A percentile compares a stretch with the other conserved stretches of the same genome.
Evolutionary conservation across 257 asterid species (phyloP).

Genomic region (Fraxinus americana): DNA sequence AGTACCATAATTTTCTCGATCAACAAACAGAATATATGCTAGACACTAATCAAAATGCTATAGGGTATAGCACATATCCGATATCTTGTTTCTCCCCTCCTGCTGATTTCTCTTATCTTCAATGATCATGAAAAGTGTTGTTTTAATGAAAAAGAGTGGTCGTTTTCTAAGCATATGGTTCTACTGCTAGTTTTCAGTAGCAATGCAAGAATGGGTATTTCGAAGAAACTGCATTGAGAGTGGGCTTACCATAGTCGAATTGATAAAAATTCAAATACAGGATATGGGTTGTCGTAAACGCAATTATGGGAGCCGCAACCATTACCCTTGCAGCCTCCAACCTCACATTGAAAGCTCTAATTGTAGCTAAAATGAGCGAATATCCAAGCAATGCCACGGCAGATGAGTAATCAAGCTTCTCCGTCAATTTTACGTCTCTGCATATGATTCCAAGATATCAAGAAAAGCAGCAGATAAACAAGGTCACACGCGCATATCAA

Average conservation of each 20-base stretch:
- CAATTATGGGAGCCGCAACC: constrained; percentile 82
- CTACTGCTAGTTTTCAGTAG: not conserved
- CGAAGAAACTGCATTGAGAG: constrained; percentile 17
- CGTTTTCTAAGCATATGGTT: not conserved
- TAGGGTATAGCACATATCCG: not conserved
- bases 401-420: constrained; percentile 79
- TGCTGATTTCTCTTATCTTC: no score
- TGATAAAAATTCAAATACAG: constrained; percentile 70
- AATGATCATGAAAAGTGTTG: not conserved
- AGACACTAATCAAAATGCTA: not conserved
- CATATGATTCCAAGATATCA: constrained; percentile 20
- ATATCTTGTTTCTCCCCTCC: no score
- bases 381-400: constrained; percentile 76
- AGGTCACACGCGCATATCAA: not conserved
- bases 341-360: constrained; percentile 61
- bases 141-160: not conserved
- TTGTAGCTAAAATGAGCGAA: constrained; percentile 65
- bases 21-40: not conserved
- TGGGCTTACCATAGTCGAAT: constrained; percentile 60
- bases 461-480: not conserved
- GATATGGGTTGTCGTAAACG: constrained; percentile 73
- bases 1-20: no score
- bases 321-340: constrained; percentile 87
- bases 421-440: constrained; percentile 84
- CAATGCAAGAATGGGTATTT: not conserved